Base-by-base conservation (phyloP, 2,329 filamentous ascomycete species). In the Cryphonectria japonica region DNA sequence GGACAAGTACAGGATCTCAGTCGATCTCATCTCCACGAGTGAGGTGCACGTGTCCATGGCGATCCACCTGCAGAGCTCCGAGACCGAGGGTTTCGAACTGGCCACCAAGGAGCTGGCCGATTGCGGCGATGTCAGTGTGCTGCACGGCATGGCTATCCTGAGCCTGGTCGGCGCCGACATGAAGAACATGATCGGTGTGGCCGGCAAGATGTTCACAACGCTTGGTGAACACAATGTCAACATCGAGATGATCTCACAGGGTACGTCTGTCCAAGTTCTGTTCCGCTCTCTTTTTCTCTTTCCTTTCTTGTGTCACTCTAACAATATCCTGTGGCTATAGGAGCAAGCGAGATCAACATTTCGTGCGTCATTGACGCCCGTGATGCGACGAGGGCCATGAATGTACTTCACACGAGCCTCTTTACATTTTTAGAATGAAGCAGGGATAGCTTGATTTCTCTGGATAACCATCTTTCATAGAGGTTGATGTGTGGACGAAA, bases 231-330 rank as follows among this genome's bases (percentile, higher is more conserved):
- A 97, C 80, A 93, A 93, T 76, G 91, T 99, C 78, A 99, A 99
- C 80, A 94, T 99, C 76, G 96, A 99, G 83, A 99, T 99, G 96
- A 99, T 99, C 76, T 97, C 94, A 34, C 96, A 99, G 84, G 96
- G 96, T 95, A 86, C 78, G 85, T 77, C 71, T 6, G 11, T 64
- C 37, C 57, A 22, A n/a, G 22, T 34, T 39, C 65, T 41, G 32
- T 41, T 37, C 29, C 32, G 19, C 19, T 43, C 22, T 13, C 7
- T 8, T 50, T 16, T 22, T 50, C 41, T 43, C 0, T 5, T 43
- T 43, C 13, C 16, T 13, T 5, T 34, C 34, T 65, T 68, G 50
- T 46, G n/a, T 8, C 61, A 34, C 43, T 52, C 39, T 50, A 67
- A 46, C 46, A 43, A 64, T 50, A 14, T 13, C 32, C 14, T 46